These are phyloP conservation scores for Dactylorhiza incarnata DNA, from an alignment of 106 monocot genomes.

Conservation along the genomic window DNA sequence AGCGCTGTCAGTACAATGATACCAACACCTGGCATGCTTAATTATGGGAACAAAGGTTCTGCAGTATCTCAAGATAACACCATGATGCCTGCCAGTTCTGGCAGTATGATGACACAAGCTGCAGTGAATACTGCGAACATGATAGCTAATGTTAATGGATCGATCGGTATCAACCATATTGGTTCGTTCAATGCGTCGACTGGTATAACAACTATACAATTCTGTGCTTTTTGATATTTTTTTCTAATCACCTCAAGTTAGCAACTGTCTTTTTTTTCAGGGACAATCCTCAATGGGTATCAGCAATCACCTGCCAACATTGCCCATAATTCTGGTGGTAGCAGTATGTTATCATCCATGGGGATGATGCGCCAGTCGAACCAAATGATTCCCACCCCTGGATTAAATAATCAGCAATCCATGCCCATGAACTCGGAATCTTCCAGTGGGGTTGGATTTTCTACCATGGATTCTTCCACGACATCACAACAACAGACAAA, in stretches of 20 bases:
- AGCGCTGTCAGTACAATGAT: conserved; percentile 60
- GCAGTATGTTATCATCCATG: conserved; percentile 31
- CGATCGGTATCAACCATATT: conserved; percentile 20
- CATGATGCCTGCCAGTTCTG: conserved; percentile 16
- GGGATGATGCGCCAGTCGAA: conserved; percentile 43
- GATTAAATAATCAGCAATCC: conserved; percentile 58
- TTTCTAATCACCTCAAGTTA: not conserved
- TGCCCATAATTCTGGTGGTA: conserved; percentile 35
- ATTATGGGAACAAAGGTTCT: conserved; percentile 29
- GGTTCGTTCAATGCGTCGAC: conserved; percentile 27
- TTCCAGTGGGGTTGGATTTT: conserved; percentile 40
- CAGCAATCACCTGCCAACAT: conserved; percentile 36
- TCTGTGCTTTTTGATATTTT: not conserved
- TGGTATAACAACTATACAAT: conserved; percentile 18
- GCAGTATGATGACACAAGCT: conserved; percentile 25
- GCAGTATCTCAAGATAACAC: conserved; percentile 20
- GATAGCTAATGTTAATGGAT: conserved; percentile 26
- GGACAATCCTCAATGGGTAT: conserved; percentile 47
- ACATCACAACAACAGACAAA: conserved; percentile 50
- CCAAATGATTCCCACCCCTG: conserved; percentile 96
- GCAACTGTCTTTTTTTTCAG: conserved; percentile 23
- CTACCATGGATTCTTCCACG: conserved; percentile 38
- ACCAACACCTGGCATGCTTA: conserved; percentile 77
- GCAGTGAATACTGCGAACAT: conserved; percentile 22
- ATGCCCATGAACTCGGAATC: conserved; percentile 35